A percentile compares a stretch with the other conserved stretches of the same genome.
Evolutionary conservation across 306 rosid genomes (phyloP).

Genomic region (Cyamopsis tetragonoloba): DNA sequence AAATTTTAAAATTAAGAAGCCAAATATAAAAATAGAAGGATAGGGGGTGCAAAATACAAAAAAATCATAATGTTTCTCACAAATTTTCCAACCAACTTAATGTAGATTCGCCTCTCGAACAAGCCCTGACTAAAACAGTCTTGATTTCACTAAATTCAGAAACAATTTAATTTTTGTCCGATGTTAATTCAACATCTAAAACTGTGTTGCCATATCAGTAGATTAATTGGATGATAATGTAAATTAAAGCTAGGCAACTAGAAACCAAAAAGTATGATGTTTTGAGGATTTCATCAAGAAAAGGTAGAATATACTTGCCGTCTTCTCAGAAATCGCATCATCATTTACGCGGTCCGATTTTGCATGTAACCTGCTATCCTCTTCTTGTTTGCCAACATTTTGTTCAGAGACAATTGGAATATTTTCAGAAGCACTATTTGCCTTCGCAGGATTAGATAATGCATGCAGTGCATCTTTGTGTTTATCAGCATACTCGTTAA

Average conservation of each 20-base stretch:
- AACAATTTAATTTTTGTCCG: neutral
- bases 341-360: conserved; percentile 36
- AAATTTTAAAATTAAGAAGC: too few species aligned
- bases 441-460: conserved; percentile 29
- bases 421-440: conserved; percentile 29
- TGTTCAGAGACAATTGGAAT: conserved; percentile 39
- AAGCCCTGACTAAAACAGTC: neutral
- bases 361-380: conserved; percentile 31
- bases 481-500: conserved; percentile 33
- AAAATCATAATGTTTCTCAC: too few species aligned
- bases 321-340: conserved; percentile 57
- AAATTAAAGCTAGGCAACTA: neutral
- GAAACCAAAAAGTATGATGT: neutral
- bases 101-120: too few species aligned
- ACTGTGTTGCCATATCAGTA: neutral
- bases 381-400: conserved; percentile 33
- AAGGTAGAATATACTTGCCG: conserved; percentile 47
- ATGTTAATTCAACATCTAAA: neutral
- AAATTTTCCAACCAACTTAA: too few species aligned
- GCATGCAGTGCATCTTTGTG: conserved; percentile 40
- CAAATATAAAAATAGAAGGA: too few species aligned
- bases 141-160: conserved; percentile 10
- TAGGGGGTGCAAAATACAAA: too few species aligned
- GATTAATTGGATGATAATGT: conserved; percentile 16
- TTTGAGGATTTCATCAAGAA: conserved; percentile 9